Base-by-base conservation (phyloP, 2,329 filamentous ascomycete genomes). In the Bimuria novae-zelandiae region DNA sequence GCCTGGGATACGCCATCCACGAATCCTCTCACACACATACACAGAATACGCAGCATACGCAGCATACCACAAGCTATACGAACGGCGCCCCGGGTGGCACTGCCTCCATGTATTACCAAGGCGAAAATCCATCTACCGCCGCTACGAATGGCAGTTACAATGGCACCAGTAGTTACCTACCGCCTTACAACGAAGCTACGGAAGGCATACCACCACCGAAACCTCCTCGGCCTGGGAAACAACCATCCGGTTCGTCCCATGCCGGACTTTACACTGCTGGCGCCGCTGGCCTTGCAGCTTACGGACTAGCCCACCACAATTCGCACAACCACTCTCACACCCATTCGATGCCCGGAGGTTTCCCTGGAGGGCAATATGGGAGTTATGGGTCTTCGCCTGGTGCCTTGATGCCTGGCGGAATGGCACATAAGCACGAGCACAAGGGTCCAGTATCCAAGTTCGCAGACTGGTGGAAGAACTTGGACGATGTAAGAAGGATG, bases 401-500 rank as follows among this genome's bases (percentile, higher is more conserved):
- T 29, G 48, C 61, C 7, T 69, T 65, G 39, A 61, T 59, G 55
- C 55, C 64, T 21, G 70, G 70, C 17, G 69, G 70, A 10, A 75
- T 82, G 65, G 77, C 77, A 27, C 77, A 79, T 51, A 61, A 54
- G 40, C 82, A 83, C 59, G 79, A 80, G 47, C 82, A 82, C 52
- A 77, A 77, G 39, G 84, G 84, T 0, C 81, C 85, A 0, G 74
- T 87, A 1, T 76, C 76, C 32, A 80, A 76, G 44, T 76, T 86
- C 25, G 76, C 84, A 33, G 82, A 83, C 62, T 87, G 80, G 76
- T 86, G 81, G 82, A 84, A 79, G 64, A 85, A 83, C 56, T 79
- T 84, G 1, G 84, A 87, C 56, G 85, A 84, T n/a, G 83, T 87
- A 0, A 80, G 79, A 16, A 81, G 82, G 65, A 87, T 85, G 74